Base-by-base conservation (phyloP, 2,329 filamentous ascomycete genomes). In the Penicillium thymicola region DNA sequence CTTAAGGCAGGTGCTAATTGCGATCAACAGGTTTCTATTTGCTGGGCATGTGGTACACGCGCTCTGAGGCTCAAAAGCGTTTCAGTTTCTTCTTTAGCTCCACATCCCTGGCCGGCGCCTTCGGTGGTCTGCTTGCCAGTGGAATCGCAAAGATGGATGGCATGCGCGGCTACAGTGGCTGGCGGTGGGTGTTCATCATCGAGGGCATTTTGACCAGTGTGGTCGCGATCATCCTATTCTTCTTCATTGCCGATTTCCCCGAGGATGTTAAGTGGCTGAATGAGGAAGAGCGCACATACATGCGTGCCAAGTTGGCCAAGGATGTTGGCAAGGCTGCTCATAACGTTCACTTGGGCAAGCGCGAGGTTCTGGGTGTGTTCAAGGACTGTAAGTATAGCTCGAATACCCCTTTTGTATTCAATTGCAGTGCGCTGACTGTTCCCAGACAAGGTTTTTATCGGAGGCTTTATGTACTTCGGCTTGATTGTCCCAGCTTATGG, bases 81-180 rank as follows among this genome's bases (percentile, higher is more conserved):
- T 97, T 92, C 76, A 89, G 87, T 16, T 92, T 97, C 79, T 97
- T 97, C 81, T 97, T 97, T 79, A 87, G 84, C 67, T 90, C 81
- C 8, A 83, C 84, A 2, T 83, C 82, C 1, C 75, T 85, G 1
- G 83, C 85, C 2, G 84, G 84, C 44, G 84, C 84, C 1, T 87
- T 87, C 59, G 84, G 85, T 47, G 84, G 84, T 18, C 75, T 87
- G 10, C 73, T 87, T 16, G 85, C 85, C 3, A 81, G 80, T 32
- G 85, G 78, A 23, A 81, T 87, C 49, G 79, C 82, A 32, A 81
- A 85, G 67, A 84, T 87, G 80, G 65, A 78, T 1, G 81, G 81
- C 2, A 51, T 72, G 25, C 61, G 68, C n/a, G 80, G 83, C 13
- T 94, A 92, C 70, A 73, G 48, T 53, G 78, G 76, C 46, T 80